These are phyloP conservation scores for Zymoseptoria brevis DNA, from an alignment of 2,329 filamentous ascomycete genomes.

Conservation along the genomic window DNA sequence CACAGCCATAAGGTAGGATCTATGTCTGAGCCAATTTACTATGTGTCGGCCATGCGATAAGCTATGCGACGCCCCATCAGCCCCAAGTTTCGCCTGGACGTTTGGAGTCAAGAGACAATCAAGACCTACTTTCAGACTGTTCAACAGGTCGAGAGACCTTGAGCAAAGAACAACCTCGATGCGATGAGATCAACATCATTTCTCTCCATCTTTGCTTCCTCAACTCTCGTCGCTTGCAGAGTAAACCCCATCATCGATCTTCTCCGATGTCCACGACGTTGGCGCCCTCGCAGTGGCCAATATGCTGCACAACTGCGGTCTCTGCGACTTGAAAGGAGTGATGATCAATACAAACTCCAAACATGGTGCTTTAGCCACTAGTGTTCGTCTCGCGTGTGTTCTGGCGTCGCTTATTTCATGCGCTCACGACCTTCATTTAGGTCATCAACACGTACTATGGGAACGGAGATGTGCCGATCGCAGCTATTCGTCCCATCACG, in stretches of 20 bases:
- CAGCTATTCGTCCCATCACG: slow-evolving; percentile 14
- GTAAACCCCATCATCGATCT: slow-evolving; percentile 40
- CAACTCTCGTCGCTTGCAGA: background rate
- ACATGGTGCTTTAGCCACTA: slow-evolving; percentile 15
- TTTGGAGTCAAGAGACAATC: too few species aligned
- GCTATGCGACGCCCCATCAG: too few species aligned
- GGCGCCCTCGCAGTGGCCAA: slow-evolving; percentile 19
- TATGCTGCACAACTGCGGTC: slow-evolving; percentile 15
- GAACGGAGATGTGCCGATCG: slow-evolving; percentile 15
- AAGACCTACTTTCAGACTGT: too few species aligned
- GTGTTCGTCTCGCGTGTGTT: slow-evolving; percentile 4
- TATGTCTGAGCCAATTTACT: too few species aligned
- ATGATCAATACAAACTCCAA: slow-evolving; percentile 15
- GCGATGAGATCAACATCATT: background rate
- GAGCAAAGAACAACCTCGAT: too few species aligned
- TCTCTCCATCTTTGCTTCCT: background rate
- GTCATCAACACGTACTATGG: slow-evolving; percentile 9
- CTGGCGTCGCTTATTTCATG: background rate
- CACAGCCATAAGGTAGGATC: too few species aligned
- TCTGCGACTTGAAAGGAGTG: slow-evolving; percentile 13
- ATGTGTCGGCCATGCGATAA: too few species aligned
- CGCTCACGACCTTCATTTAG: background rate
- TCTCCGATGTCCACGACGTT: slow-evolving; percentile 18
- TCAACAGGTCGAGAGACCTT: too few species aligned
- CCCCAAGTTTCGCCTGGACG: too few species aligned